phyloP scores from a whole-genome alignment of 2,329 filamentous ascomycete species.

The Chaetomium globosum region DNA sequence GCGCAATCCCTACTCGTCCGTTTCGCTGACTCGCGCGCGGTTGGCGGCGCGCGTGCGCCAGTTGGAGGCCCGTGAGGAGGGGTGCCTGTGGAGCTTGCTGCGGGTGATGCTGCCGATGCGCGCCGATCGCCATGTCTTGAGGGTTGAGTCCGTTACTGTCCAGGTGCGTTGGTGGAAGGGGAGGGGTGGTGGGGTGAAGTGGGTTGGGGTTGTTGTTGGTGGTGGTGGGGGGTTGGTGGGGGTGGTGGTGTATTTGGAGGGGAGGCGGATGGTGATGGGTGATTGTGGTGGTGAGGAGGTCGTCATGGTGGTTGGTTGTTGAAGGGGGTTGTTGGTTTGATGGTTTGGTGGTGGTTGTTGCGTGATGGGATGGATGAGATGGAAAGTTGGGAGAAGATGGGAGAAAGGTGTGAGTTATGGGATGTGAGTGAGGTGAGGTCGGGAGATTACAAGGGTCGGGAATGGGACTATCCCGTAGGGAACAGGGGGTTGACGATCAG shows the following conservation, averaged over 20 bases:
- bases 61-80: background rate
- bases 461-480: background rate
- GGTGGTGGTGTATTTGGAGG: conserved; percentile 52
- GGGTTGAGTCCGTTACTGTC: conserved; percentile 74
- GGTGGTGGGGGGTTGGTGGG: conserved; percentile 29
- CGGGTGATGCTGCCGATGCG: conserved; percentile 83
- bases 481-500: background rate
- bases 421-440: background rate
- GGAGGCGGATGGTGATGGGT: conserved; percentile 47
- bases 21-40: conserved; percentile 13
- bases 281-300: conserved; percentile 16
- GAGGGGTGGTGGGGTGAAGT: conserved; percentile 52
- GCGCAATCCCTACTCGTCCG: too few species aligned
- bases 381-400: background rate
- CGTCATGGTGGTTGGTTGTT: conserved; percentile 10
- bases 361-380: background rate
- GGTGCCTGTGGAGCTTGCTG: conserved; percentile 54
- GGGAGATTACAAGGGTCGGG: background rate
- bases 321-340: background rate
- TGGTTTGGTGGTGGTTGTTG: background rate
- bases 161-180: conserved; percentile 68
- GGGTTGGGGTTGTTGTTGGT: conserved; percentile 30
- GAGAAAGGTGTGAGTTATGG: background rate
- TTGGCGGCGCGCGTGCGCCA: background rate
- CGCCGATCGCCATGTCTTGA: conserved; percentile 77